Evolutionary conservation across 768 basidiomycete genomes (phyloP), one percentile per base, ranked within the genome.

Genomic region (Peribolospora kevripleyi): DNA sequence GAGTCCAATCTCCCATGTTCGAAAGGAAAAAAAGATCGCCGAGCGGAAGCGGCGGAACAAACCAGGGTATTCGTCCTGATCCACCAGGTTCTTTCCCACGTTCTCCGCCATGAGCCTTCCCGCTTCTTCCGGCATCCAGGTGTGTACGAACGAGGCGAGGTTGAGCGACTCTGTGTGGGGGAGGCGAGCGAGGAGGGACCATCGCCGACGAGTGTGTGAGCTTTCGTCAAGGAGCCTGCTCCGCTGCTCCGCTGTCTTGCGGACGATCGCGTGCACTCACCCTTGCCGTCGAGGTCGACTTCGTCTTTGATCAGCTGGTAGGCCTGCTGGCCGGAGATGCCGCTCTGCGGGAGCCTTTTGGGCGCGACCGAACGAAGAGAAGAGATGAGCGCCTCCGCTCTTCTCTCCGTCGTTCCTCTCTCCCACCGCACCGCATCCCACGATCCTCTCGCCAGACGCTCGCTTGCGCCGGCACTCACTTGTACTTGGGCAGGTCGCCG

Each of bases 71-170:
- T 81, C 80, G 57, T 80, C 79, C 59, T 75, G 73, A 62, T 80
- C 79, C 43, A 79, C 78, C 41, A 80, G 65, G 63, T 81, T 81
- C 63, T 80, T 80, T 62, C 71, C 70, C 55, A 79, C 70, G 63
- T 79, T 79, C 66, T 80, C 79, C 54, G 70, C 57, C 73, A 79
- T 75, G 54, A 80, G 71, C 59, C 73, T 73, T 8, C 13, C 51
- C 36, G 53, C 39, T 43, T 51, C 10, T 36, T 39, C 36, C 11
- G 51, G 52, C 48, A 64, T 77, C 74, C 75, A 78, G 1, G 79
- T 80, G 53, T 77, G 71, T 6, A 81, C 79, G 58, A 81, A 67
- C 53, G 76, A 77, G 0, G 79, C 78, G 10, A 81, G 69, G 65
- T 79, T 79, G 66, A 78, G 73, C 7, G 38, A 8, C 5, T 56